These are phyloP conservation scores for Globisporangium parvum DNA, from an alignment of 352 stramenopile species.

Conservation along the genomic window DNA sequence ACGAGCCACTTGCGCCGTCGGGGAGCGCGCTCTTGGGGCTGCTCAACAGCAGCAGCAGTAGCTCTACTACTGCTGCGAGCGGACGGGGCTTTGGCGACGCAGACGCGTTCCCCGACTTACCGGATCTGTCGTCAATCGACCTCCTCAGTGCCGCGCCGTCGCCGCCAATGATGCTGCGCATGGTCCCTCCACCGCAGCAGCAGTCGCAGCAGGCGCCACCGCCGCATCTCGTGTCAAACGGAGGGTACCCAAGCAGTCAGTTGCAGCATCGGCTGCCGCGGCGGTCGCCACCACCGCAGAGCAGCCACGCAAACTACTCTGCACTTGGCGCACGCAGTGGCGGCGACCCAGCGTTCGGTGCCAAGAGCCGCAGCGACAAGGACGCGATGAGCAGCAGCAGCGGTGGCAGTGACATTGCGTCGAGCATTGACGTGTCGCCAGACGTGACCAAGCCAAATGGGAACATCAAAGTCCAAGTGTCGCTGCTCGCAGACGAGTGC, in stretches of 20 bases:
- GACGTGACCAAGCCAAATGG: slow-evolving; percentile 69
- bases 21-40: slow-evolving; percentile 31
- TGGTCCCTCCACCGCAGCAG: slow-evolving; percentile 15
- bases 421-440: slow-evolving; percentile 35
- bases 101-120: slow-evolving; percentile 5
- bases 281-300: neutral
- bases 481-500: slow-evolving; percentile 53
- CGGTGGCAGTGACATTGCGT: slow-evolving; percentile 12
- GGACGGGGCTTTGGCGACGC: neutral
- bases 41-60: slow-evolving; percentile 18
- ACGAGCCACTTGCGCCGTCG: slow-evolving; percentile 28
- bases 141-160: slow-evolving; percentile 9
- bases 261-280: too few relatives aligned
- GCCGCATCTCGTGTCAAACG: slow-evolving; percentile 1
- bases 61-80: neutral
- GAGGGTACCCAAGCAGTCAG: neutral
- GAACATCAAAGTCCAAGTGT: slow-evolving; percentile 75
- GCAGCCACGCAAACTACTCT: neutral
- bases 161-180: slow-evolving; percentile 11
- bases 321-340: neutral
- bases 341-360: slow-evolving; percentile 16
- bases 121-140: slow-evolving; percentile 3
- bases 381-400: slow-evolving; percentile 8
- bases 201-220: slow-evolving; percentile 1
- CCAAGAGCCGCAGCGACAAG: slow-evolving; percentile 10